phyloP scores from a whole-genome alignment of 2,329 filamentous ascomycete species.

The Aspergillus sp. region DNA sequence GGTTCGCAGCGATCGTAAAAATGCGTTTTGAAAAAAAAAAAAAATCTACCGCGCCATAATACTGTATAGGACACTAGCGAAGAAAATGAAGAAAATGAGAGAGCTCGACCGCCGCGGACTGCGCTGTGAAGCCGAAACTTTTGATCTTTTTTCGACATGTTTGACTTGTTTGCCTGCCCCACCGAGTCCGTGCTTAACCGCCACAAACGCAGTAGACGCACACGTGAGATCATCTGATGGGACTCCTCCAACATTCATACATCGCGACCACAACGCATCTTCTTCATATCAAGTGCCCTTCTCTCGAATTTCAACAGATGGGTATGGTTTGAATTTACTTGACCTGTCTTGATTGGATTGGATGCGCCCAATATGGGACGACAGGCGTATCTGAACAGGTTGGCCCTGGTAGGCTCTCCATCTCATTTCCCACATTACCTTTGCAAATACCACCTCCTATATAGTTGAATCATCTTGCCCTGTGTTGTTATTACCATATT shows the following conservation, averaged over 20 bases:
- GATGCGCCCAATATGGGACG: slow-evolving; percentile 38
- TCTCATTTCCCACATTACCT: slow-evolving; percentile 5
- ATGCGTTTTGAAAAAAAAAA: background rate
- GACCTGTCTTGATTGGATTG: background rate
- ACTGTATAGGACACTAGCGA: slow-evolving; percentile 10
- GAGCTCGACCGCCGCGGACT: slow-evolving; percentile 6
- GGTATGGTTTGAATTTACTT: background rate
- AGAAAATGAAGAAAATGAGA: background rate
- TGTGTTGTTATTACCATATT: background rate
- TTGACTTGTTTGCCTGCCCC: slow-evolving; percentile 36
- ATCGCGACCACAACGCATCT: background rate
- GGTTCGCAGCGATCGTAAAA: slow-evolving; percentile 7
- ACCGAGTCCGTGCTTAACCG: slow-evolving; percentile 28
- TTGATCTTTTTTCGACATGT: slow-evolving; percentile 33
- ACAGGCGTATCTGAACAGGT: slow-evolving; percentile 43
- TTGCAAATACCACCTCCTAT: background rate
- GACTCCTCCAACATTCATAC: no score
- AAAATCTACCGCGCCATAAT: slow-evolving; percentile 20
- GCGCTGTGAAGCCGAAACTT: slow-evolving; percentile 27
- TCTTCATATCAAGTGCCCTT: background rate
- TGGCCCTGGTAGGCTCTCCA: slow-evolving; percentile 43
- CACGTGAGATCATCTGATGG: slow-evolving; percentile 7
- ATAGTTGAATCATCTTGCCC: background rate
- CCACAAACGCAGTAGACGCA: slow-evolving; percentile 16
- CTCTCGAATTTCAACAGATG: background rate